Evolutionary conservation across 257 asterid species (phyloP).

Genomic region (Solanum dulcamara): DNA sequence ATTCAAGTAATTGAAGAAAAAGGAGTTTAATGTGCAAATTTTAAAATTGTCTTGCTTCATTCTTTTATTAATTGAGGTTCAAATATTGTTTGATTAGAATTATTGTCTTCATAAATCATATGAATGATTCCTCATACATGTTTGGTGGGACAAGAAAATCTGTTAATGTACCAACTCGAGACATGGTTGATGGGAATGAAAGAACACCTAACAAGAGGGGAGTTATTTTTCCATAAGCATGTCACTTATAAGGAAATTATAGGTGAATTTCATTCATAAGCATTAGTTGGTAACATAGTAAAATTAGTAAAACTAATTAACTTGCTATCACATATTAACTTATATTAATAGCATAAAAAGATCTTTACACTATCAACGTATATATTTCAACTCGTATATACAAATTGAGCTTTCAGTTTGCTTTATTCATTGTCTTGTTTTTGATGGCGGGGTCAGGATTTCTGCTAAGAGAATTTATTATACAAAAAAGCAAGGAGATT

Average conservation of each 20-base stretch:
- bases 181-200: background rate
- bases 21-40: background rate
- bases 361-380: background rate
- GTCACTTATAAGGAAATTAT: background rate
- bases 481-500: no score
- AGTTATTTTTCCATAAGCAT: background rate
- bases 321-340: background rate
- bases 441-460: no score
- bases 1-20: background rate
- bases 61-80: background rate
- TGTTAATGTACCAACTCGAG: background rate
- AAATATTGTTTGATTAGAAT: background rate
- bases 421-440: no score
- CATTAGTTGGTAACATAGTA: background rate
- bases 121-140: background rate
- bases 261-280: background rate
- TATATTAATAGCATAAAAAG: no score
- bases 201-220: background rate
- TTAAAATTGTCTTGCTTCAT: conserved; percentile 4
- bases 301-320: background rate
- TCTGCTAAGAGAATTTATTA: no score
- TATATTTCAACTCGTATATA: no score
- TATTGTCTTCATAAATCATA: background rate
- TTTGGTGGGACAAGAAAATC: background rate
- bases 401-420: no score